phyloP scores from a whole-genome alignment of 2,329 filamentous ascomycete species.

The Pseudogymnoascus sp. region DNA sequence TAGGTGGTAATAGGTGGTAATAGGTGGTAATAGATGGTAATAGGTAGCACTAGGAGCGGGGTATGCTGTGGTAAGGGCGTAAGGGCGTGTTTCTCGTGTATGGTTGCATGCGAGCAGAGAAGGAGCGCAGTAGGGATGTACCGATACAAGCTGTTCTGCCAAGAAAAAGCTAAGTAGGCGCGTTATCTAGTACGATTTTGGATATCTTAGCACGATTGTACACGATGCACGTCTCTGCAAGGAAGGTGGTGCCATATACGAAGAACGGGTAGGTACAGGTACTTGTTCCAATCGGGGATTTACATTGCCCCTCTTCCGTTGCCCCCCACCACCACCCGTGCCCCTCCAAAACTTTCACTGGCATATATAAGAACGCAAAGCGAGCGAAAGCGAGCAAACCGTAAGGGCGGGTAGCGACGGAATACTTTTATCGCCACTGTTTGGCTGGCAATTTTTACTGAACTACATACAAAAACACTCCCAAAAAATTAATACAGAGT shows the following conservation, averaged over 20 bases:
- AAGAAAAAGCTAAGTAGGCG: neutral
- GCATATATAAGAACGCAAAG: neutral
- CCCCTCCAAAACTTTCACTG: conserved; percentile 2
- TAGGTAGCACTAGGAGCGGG: conserved; percentile 1
- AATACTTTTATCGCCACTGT: conserved; percentile 8
- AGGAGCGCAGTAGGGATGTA: neutral
- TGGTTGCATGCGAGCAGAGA: neutral
- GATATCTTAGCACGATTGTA: neutral
- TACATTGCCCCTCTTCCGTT: neutral
- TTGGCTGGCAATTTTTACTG: neutral
- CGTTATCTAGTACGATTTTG: neutral
- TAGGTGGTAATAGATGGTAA: neutral
- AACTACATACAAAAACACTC: neutral
- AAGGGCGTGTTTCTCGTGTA: neutral
- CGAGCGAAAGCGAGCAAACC: neutral
- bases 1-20: neutral
- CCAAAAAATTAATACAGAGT: too few species aligned
- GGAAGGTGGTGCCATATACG: neutral
- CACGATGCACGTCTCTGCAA: neutral
- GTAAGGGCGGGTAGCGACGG: neutral
- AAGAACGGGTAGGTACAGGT: neutral
- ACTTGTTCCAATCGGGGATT: neutral
- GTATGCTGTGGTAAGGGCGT: neutral
- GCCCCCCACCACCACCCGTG: neutral
- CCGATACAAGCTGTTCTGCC: conserved; percentile 1